Evolutionary conservation across 345 rosid species (phyloP).

Genomic region (Corymbia maculata): DNA sequence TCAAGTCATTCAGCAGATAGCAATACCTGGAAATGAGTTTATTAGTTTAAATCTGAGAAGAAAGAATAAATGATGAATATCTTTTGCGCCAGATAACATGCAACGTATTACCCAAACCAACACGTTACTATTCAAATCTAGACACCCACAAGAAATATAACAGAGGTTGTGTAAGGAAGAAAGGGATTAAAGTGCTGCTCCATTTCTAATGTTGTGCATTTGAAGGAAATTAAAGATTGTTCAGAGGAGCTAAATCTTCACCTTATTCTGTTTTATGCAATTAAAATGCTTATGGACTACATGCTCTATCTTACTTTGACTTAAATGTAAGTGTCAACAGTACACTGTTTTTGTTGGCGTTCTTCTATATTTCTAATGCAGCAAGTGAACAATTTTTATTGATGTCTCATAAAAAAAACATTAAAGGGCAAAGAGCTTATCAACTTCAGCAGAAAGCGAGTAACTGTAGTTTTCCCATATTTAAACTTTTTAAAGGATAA

Average conservation of each 20-base stretch:
- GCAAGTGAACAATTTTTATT: neutral
- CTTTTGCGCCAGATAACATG: neutral
- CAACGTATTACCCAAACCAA: neutral
- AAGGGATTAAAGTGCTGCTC: neutral
- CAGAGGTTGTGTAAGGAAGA: neutral
- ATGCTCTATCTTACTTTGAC: neutral
- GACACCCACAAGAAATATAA: neutral
- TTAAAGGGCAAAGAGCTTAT: neutral
- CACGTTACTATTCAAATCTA: neutral
- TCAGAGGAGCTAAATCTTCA: neutral
- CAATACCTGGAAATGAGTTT: conserved; percentile 50
- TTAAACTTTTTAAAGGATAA: neutral
- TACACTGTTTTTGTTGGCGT: neutral
- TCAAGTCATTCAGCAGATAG: conserved; percentile 72
- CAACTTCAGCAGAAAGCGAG: neutral
- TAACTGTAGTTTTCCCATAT: neutral
- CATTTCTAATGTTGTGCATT: neutral
- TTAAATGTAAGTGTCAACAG: neutral
- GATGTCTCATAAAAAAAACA: neutral
- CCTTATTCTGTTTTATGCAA: neutral
- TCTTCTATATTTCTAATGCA: neutral
- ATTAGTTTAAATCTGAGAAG: neutral
- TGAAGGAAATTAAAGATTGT: neutral
- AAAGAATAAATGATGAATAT: neutral
- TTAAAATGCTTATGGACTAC: neutral